Evolutionary conservation across 176 grass and related monocot genomes (phyloP).

Genomic region (Poa annua): DNA sequence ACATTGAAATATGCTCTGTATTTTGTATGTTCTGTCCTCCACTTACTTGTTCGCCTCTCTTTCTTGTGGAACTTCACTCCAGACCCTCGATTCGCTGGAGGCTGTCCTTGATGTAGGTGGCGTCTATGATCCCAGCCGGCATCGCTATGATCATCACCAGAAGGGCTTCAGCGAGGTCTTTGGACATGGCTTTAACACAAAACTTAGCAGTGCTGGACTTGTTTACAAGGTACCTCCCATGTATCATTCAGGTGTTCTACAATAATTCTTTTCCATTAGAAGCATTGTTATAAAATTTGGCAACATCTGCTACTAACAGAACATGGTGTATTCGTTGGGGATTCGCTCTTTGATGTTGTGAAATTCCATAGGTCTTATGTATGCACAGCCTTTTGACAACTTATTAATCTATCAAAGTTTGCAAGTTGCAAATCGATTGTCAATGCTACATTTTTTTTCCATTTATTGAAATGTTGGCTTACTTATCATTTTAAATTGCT

Average conservation of each 20-base stretch:
- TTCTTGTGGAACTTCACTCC: slow-evolving; percentile 20
- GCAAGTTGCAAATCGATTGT: neutral
- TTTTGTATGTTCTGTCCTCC: neutral
- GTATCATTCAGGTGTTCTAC: neutral
- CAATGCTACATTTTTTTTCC: neutral
- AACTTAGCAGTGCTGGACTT: slow-evolving; percentile 99
- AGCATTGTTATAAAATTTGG: slow-evolving; percentile 7
- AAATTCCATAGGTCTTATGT: slow-evolving; percentile 21
- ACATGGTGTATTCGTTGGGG: neutral
- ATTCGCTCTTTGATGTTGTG: neutral
- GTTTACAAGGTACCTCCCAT: slow-evolving; percentile 81
- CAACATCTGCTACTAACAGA: neutral
- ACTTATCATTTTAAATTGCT: slow-evolving; percentile 16
- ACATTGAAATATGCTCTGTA: neutral
- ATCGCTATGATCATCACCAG: slow-evolving; percentile 96
- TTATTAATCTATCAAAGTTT: neutral
- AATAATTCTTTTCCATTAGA: neutral
- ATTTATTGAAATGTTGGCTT: neutral
- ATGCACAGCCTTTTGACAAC: neutral
- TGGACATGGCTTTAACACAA: slow-evolving; percentile 93
- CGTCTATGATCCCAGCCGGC: slow-evolving; percentile 80
- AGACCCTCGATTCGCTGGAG: slow-evolving; percentile 88
- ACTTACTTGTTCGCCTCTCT: slow-evolving; percentile 5
- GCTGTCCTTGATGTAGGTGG: slow-evolving; percentile 96
- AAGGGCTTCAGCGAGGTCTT: slow-evolving; percentile 92